Evolutionary conservation across 176 grass and related monocot species (phyloP).

Genomic region (Elaeis guineensis): DNA sequence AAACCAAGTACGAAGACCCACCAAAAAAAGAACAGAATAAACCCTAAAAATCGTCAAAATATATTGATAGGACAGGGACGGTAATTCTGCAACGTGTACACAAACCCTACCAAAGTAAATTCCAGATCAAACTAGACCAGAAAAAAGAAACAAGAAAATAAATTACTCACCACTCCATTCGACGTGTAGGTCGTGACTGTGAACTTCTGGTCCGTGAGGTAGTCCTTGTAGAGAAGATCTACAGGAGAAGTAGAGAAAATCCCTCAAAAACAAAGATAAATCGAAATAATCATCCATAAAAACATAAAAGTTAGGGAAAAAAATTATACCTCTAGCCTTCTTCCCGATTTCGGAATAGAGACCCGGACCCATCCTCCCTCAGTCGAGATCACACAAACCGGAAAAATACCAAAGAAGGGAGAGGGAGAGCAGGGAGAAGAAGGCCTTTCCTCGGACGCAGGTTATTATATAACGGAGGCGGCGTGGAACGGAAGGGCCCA

Average conservation of each 20-base stretch:
- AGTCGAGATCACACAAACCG: neutral
- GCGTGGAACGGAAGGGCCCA: too few species aligned
- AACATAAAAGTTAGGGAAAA: neutral
- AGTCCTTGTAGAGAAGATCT: constrained; percentile 62
- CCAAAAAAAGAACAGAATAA: too few species aligned
- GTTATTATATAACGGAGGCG: too few species aligned
- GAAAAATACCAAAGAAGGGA: too few species aligned
- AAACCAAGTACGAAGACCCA: too few species aligned
- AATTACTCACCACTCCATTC: constrained; percentile 49
- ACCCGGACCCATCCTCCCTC: constrained; percentile 47
- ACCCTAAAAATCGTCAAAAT: too few species aligned
- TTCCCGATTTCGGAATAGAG: constrained; percentile 78
- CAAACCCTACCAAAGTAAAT: neutral
- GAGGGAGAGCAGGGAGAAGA: too few species aligned
- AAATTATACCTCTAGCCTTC: constrained; percentile 52
- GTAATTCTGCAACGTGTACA: neutral
- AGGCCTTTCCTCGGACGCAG: too few species aligned
- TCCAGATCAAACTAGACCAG: neutral
- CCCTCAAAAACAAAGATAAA: neutral
- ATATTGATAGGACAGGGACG: too few species aligned
- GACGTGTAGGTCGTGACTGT: constrained; percentile 36
- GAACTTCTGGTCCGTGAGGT: constrained; percentile 49
- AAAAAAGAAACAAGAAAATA: neutral
- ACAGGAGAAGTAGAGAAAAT: neutral
- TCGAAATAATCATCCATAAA: constrained; percentile 4